Evolutionary conservation across 1,284 basidiomycete genomes (phyloP), one percentile per base, ranked within the genome.

Genomic region (Rhodotorula mucilaginosa): DNA sequence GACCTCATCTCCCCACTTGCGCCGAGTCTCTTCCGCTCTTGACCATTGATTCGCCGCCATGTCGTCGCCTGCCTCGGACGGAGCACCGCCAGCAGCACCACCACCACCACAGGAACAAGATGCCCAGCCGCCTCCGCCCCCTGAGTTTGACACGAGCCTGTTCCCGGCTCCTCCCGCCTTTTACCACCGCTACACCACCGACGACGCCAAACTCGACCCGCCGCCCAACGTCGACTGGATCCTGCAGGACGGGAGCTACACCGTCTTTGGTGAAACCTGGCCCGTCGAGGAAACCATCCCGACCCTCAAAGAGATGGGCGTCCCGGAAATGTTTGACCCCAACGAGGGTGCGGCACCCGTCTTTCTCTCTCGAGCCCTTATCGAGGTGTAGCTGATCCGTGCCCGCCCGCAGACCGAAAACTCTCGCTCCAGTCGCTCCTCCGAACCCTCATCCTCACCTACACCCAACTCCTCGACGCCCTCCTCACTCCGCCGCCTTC

Each of bases 161-260:
- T 81, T 80, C 70, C 79, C 79, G 21, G 70, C 77, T 5, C 80
- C 80, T 7, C 74, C 80, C 1, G 67, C 67, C 19, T 77, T 76
- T 61, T 80, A 78, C 68, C 73, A 72, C 44, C 77, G 77, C n/a
- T 81, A 79, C 75, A 79, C 78, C n/a, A n/a, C n/a, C 2, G 34
- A 72, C 26, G 31, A 31, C 23, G 72, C 72, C 7, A 71, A 79
- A 73, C 60, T 49, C 10, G 57, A 66, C 44, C 78, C 79, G 58
- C 78, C 75, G 62, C 80, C 80, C 2, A 73, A 80, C 21, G 71
- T 76, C 16, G 80, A 80, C 49, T 78, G 79, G 76, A 74, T 81
- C 34, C 68, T 79, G 19, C 74, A 78, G 61, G 75, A 77, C 26
- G 80, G 80, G 19, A 71, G 70, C 26, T 81, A 80, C 74, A 68